Evolutionary conservation across 306 rosid genomes (phyloP).

Genomic region (Ceratonia siliqua): DNA sequence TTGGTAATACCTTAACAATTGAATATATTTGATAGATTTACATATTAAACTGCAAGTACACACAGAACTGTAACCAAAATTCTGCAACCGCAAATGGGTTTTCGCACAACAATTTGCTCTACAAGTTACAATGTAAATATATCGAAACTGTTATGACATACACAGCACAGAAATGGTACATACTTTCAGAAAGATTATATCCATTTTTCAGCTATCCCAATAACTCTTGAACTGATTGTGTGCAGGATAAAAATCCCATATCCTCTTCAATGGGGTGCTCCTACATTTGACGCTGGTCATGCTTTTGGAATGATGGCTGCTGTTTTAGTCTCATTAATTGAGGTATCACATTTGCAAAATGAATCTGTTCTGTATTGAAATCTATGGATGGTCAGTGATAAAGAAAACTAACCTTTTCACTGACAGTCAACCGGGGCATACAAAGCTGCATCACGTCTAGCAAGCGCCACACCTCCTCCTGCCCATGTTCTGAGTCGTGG

Average conservation of each 20-base stretch:
- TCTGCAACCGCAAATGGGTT: background rate
- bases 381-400: background rate
- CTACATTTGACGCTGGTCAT: constrained; percentile 92
- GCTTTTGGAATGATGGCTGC: constrained; percentile 98
- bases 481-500: constrained; percentile 99
- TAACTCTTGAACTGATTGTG: constrained; percentile 34
- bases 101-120: too few relatives aligned
- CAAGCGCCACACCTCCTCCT: constrained; percentile 98
- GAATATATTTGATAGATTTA: constrained; percentile 4
- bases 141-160: background rate
- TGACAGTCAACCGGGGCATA: constrained; percentile 95
- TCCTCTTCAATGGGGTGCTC: constrained; percentile 99
- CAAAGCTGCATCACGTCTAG: constrained; percentile 94
- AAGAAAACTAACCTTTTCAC: background rate
- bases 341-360: constrained; percentile 53
- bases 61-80: background rate
- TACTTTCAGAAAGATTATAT: background rate
- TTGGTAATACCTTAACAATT: constrained; percentile 40
- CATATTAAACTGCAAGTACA: background rate
- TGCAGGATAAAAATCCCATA: constrained; percentile 92
- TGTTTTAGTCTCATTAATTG: constrained; percentile 90
- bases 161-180: background rate
- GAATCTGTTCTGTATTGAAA: background rate
- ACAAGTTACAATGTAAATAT: too few relatives aligned
- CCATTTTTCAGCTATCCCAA: constrained; percentile 13